phyloP scores from a whole-genome alignment of 768 basidiomycete genomes.

The Lactarius sanguifluus region DNA sequence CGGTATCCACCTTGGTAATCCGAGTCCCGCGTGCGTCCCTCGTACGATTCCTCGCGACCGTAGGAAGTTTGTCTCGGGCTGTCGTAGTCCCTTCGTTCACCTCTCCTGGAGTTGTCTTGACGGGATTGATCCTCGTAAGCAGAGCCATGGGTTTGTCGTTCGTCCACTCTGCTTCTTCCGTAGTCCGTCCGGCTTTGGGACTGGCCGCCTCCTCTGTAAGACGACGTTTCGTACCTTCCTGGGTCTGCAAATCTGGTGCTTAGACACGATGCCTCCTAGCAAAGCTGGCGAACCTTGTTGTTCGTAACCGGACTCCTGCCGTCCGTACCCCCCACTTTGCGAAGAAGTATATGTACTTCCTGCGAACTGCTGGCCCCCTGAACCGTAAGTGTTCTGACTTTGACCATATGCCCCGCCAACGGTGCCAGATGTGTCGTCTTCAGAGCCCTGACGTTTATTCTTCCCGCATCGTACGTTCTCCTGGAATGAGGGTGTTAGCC shows the following conservation, averaged over 20 bases:
- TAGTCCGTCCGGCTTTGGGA: neutral
- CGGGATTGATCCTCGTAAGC: neutral
- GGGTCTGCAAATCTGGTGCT: constrained; percentile 2
- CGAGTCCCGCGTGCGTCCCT: constrained; percentile 2
- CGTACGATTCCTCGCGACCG: constrained; percentile 5
- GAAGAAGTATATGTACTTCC: constrained; percentile 6
- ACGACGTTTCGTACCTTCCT: neutral
- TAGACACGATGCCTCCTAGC: neutral
- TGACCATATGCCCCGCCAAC: constrained; percentile 6
- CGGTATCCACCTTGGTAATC: constrained; percentile 6
- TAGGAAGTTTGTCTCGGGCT: constrained; percentile 1
- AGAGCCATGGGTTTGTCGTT: neutral
- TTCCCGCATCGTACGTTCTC: constrained; percentile 17
- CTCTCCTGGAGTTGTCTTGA: neutral
- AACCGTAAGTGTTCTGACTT: neutral
- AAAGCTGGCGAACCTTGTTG: constrained; percentile 6
- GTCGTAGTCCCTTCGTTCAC: constrained; percentile 3
- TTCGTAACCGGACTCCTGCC: constrained; percentile 3
- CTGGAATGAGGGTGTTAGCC: neutral
- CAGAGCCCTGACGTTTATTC: constrained; percentile 20
- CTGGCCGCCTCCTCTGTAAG: neutral
- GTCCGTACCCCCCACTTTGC: neutral
- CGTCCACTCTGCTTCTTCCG: neutral
- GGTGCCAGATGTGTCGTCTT: constrained; percentile 16
- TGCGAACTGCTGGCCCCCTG: constrained; percentile 4